Conservation (phyloP, 1,284 basidiomycete species). For the Boletus nobilissimus region DNA sequence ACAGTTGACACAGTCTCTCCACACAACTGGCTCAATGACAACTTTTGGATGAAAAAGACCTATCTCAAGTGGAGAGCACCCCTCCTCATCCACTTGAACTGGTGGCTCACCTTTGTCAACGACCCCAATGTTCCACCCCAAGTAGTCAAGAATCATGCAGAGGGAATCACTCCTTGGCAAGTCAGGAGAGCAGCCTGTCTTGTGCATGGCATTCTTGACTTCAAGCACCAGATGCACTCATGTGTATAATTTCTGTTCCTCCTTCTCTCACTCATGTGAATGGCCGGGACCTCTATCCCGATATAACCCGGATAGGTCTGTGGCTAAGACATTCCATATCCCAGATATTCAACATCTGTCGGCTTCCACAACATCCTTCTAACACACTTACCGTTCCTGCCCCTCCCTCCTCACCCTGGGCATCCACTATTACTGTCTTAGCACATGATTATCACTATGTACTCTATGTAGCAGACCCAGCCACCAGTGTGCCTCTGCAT, state of each 20-base stretch:
- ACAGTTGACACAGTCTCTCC: slow-evolving; percentile 86
- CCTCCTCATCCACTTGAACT: slow-evolving; percentile 92
- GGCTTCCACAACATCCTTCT: slow-evolving; percentile 73
- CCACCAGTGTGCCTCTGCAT: slow-evolving; percentile 48
- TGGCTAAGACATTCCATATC: slow-evolving; percentile 70
- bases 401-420: slow-evolving; percentile 56
- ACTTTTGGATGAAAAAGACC: slow-evolving; percentile 90
- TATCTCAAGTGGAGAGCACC: slow-evolving; percentile 93
- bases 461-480: slow-evolving; percentile 63
- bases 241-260: slow-evolving; percentile 44
- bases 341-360: slow-evolving; percentile 81
- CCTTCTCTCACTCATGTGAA: slow-evolving; percentile 12
- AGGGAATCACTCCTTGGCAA: slow-evolving; percentile 83
- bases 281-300: slow-evolving; percentile 66
- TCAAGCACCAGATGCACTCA: slow-evolving; percentile 78
- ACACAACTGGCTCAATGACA: slow-evolving; percentile 96
- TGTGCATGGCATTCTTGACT: slow-evolving; percentile 79
- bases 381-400: slow-evolving; percentile 67
- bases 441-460: slow-evolving; percentile 87
- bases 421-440: slow-evolving; percentile 72
- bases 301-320: slow-evolving; percentile 67
- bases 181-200: slow-evolving; percentile 89
- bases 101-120: slow-evolving; percentile 92
- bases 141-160: slow-evolving; percentile 52
- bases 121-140: slow-evolving; percentile 63